These are phyloP conservation scores for Podospora appendiculata DNA, from an alignment of 495 filamentous ascomycete species.

Conservation along the genomic window DNA sequence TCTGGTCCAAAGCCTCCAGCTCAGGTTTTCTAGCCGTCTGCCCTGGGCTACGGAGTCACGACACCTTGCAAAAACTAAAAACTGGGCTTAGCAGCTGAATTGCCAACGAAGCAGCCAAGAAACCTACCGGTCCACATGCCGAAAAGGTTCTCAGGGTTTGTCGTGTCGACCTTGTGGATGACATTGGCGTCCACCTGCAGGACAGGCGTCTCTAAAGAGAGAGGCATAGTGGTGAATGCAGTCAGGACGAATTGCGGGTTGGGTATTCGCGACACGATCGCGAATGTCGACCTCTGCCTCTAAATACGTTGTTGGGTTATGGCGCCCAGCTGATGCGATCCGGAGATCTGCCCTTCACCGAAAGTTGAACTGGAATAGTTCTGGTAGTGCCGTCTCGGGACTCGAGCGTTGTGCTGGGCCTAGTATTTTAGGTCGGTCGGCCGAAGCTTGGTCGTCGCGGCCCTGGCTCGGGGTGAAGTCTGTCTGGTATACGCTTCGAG, in stretches of 20 bases:
- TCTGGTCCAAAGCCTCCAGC: slow-evolving; percentile 91
- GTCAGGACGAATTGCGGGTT: slow-evolving; percentile 12
- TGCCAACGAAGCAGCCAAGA: not conserved
- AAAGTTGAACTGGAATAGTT: not conserved
- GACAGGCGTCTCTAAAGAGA: slow-evolving; percentile 39
- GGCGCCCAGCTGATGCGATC: slow-evolving; percentile 14
- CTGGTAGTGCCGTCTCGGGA: not conserved
- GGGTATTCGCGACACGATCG: slow-evolving; percentile 13
- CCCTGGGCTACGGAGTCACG: slow-evolving; percentile 92
- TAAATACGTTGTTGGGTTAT: not conserved
- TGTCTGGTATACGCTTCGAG: slow-evolving; percentile 1
- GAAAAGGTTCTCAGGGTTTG: slow-evolving; percentile 86
- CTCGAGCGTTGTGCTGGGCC: too few relatives aligned
- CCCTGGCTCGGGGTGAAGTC: slow-evolving; percentile 3
- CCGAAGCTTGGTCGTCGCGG: not conserved
- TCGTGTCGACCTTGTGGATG: slow-evolving; percentile 89
- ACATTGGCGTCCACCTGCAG: slow-evolving; percentile 77
- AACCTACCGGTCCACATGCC: slow-evolving; percentile 96
- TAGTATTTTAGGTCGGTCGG: not conserved
- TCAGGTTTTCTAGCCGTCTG: slow-evolving; percentile 85
- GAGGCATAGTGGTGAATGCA: slow-evolving; percentile 22
- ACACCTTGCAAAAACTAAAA: slow-evolving; percentile 91
- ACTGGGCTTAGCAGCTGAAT: too few relatives aligned
- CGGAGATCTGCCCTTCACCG: slow-evolving; percentile 25
- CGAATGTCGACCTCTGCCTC: slow-evolving; percentile 5